phyloP scores from a whole-genome alignment of 2,329 filamentous ascomycete species.

The Neurospora sp. region DNA sequence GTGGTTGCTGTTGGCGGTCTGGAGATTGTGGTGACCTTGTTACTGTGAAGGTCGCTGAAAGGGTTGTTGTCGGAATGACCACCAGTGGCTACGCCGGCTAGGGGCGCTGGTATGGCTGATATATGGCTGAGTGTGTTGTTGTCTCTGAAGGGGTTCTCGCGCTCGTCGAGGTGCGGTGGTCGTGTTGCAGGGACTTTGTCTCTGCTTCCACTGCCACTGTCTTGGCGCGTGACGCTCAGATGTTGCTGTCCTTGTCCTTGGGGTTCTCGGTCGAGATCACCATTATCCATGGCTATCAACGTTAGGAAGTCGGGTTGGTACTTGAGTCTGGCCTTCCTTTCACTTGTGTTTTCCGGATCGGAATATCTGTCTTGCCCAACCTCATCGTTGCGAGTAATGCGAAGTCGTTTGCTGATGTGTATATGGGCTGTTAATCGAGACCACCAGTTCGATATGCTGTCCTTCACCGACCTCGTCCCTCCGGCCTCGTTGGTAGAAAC shows the following conservation, averaged over 20 bases:
- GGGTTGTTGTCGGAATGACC: conserved; percentile 29
- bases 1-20: conserved; percentile 17
- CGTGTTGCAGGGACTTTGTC: not conserved
- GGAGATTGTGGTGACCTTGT: not conserved
- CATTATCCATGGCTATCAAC: conserved; percentile 32
- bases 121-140: conserved; percentile 29
- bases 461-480: conserved; percentile 22
- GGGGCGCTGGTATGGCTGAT: conserved; percentile 29
- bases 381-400: conserved; percentile 11
- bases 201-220: conserved; percentile 6
- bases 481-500: conserved; percentile 12
- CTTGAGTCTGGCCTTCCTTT: conserved; percentile 10
- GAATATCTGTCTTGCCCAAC: not conserved
- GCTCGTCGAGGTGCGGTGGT: not conserved
- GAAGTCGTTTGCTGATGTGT: conserved; percentile 28
- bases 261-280: conserved; percentile 28
- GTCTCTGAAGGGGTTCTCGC: conserved; percentile 40
- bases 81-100: conserved; percentile 8
- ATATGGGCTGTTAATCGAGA: conserved; percentile 31
- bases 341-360: not conserved
- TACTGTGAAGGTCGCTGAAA: conserved; percentile 29
- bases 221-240: not conserved
- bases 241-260: conserved; percentile 25
- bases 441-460: conserved; percentile 36
- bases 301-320: conserved; percentile 35